phyloP scores from a whole-genome alignment of 768 basidiomycete genomes.

The Rhodotorula sphaerocarpa region DNA sequence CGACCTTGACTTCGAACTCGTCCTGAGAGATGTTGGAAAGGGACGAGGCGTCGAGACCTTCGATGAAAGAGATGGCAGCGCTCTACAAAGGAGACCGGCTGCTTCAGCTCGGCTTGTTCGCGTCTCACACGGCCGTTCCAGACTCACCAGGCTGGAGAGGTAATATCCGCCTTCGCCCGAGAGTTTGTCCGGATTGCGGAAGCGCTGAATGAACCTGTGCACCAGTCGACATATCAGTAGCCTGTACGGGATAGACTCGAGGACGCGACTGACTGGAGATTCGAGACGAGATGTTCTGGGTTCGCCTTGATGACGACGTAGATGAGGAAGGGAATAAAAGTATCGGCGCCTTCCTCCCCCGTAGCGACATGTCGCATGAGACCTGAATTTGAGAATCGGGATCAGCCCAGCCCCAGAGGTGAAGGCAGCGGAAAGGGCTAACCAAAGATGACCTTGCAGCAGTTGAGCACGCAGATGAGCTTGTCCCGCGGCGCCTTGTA shows the following conservation, averaged over 20 bases:
- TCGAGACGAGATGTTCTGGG: constrained; percentile 83
- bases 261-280: constrained; percentile 62
- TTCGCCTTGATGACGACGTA: constrained; percentile 91
- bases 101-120: too few species aligned
- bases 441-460: constrained; percentile 99
- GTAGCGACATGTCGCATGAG: constrained; percentile 71
- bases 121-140: too few species aligned
- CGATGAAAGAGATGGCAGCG: constrained; percentile 94
- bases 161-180: constrained; percentile 97
- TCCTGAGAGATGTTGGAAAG: constrained; percentile 88
- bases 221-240: not conserved
- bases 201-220: constrained; percentile 83
- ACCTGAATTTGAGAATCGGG: constrained; percentile 48
- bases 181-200: constrained; percentile 77
- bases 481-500: constrained; percentile 99
- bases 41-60: constrained; percentile 92
- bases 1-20: constrained; percentile 70
- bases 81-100: constrained; percentile 52
- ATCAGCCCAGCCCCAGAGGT: not conserved
- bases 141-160: constrained; percentile 76
- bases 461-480: constrained; percentile 91
- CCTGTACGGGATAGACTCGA: fast-evolving
- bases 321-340: constrained; percentile 89
- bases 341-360: constrained; percentile 80
- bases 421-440: constrained; percentile 38